phyloP scores from a whole-genome alignment of 139 green algal genomes.

The Nannochloris sp. region DNA sequence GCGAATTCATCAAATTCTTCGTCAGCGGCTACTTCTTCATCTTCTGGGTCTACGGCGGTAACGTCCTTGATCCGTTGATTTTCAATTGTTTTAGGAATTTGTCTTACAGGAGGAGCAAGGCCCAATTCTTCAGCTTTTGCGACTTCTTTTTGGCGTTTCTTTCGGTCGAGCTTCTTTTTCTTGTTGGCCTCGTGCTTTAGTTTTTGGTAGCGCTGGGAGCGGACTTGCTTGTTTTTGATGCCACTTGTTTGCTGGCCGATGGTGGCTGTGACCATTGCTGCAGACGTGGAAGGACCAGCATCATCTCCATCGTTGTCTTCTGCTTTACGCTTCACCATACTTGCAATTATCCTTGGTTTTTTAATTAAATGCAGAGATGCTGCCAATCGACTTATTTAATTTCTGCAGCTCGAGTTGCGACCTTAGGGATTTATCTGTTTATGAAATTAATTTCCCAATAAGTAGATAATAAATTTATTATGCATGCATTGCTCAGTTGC shows the following conservation, averaged over 20 bases:
- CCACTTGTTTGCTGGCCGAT: conserved; percentile 65
- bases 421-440: not conserved
- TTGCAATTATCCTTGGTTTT: too few species aligned
- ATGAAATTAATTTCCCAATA: not conserved
- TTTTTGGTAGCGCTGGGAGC: conserved; percentile 66
- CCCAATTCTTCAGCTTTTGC: conserved; percentile 53
- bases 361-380: too few species aligned
- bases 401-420: not conserved
- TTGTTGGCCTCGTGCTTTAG: conserved; percentile 74
- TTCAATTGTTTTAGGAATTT: conserved; percentile 82
- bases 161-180: conserved; percentile 55
- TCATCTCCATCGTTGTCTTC: conserved; percentile 9
- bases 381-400: too few species aligned
- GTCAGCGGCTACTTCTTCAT: conserved; percentile 75
- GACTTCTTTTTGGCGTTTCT: conserved; percentile 55
- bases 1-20: conserved; percentile 86
- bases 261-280: conserved; percentile 4
- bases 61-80: conserved; percentile 80
- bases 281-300: not conserved
- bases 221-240: conserved; percentile 82
- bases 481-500: too few species aligned
- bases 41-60: conserved; percentile 62
- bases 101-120: conserved; percentile 54
- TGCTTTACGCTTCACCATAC: conserved; percentile 18
- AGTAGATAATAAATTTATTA: not conserved